Percentiles rank a stretch among this genome's conserved stretches.
phyloP scores from a whole-genome alignment of 495 filamentous ascomycete species.

The Opeltia flavorubescens region DNA sequence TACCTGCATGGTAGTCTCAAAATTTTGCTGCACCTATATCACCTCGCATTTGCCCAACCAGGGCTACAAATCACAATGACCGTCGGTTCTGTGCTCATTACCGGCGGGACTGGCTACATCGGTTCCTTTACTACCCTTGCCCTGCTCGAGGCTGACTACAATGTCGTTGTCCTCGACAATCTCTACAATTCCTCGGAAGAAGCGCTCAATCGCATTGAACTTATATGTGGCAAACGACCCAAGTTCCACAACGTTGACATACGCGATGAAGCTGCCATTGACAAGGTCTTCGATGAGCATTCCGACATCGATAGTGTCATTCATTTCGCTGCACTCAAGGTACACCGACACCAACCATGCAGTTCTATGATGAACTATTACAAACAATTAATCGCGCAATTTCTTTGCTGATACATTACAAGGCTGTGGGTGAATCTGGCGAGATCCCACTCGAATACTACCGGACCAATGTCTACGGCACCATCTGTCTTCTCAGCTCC shows the following conservation, averaged over 20 bases:
- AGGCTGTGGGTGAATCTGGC: slow-evolving; percentile 93
- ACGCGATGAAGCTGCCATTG: slow-evolving; percentile 67
- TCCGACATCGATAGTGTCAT: slow-evolving; percentile 94
- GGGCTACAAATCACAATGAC: slow-evolving; percentile 40
- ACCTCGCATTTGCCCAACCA: background rate
- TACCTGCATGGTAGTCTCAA: background rate
- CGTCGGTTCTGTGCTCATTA: slow-evolving; percentile 75
- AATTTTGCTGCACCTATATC: background rate
- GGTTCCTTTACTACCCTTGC: slow-evolving; percentile 92
- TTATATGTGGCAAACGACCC: slow-evolving; percentile 81
- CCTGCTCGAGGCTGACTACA: slow-evolving; percentile 84
- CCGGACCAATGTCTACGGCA: slow-evolving; percentile 87
- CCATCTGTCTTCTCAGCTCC: slow-evolving; percentile 69
- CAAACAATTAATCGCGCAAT: background rate
- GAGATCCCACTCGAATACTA: slow-evolving; percentile 98
- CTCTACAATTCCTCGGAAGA: slow-evolving; percentile 91
- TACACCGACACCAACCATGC: no score
- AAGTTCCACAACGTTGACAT: slow-evolving; percentile 77
- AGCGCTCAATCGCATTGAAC: slow-evolving; percentile 80
- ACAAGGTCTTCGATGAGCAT: slow-evolving; percentile 78
- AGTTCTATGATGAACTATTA: no score
- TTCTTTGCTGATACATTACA: background rate
- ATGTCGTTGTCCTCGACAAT: slow-evolving; percentile 90
- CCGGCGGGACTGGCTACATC: slow-evolving; percentile 95
- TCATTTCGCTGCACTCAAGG: slow-evolving; percentile 96